Conservation (phyloP, 257 asterid species). For the Cruciata laevipes region DNA sequence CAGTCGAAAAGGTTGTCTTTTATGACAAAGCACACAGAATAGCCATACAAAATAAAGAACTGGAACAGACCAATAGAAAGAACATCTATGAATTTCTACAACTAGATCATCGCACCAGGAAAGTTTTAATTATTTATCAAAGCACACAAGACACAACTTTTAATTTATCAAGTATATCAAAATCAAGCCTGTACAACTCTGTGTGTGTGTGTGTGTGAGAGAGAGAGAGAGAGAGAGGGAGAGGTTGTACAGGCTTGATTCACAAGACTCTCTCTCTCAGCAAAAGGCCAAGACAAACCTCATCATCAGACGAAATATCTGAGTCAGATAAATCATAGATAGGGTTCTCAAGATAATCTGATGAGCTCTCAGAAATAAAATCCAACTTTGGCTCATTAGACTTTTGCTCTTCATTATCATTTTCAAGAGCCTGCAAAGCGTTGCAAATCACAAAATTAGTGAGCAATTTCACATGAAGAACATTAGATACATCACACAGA, state of each 20-base stretch:
- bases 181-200: background rate
- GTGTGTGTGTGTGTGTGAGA: too few species aligned
- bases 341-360: conserved; percentile 46
- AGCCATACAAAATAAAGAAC: background rate
- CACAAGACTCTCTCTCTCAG: too few species aligned
- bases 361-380: conserved; percentile 47
- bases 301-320: conserved; percentile 61
- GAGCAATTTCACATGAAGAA: background rate
- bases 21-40: background rate
- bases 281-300: conserved; percentile 26
- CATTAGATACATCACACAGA: background rate
- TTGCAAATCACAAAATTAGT: conserved; percentile 1
- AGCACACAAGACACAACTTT: background rate
- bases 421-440: conserved; percentile 52
- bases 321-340: conserved; percentile 41
- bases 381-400: conserved; percentile 25
- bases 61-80: background rate
- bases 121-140: background rate
- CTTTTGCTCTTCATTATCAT: conserved; percentile 43
- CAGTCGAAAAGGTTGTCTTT: background rate
- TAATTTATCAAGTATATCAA: background rate
- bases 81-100: background rate
- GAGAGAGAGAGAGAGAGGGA: background rate
- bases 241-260: too few species aligned
- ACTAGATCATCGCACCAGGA: background rate